phyloP scores from a whole-genome alignment of 2,329 filamentous ascomycete species.

The Aspergillus ustus region DNA sequence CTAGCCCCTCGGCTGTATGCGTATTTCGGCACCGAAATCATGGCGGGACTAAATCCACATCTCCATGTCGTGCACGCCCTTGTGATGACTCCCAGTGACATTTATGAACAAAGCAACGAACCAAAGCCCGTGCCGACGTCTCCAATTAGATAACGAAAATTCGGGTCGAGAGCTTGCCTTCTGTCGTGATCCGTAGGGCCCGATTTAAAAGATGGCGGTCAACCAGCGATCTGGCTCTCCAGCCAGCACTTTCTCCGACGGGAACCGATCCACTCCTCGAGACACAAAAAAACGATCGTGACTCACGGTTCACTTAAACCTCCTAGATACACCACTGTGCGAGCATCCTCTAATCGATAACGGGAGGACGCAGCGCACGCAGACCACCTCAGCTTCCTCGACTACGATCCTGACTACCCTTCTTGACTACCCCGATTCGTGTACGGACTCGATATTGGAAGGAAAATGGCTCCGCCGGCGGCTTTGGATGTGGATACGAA shows the following conservation, averaged over 20 bases:
- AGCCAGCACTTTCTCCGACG: conserved; percentile 13
- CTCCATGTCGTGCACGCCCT: conserved; percentile 29
- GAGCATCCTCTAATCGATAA: neutral
- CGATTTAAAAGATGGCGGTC: conserved; percentile 16
- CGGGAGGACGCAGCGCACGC: neutral
- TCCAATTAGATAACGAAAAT: conserved; percentile 32
- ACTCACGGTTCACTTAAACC: conserved; percentile 13
- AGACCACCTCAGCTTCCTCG: neutral
- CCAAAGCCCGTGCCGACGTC: conserved; percentile 9
- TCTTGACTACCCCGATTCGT: neutral
- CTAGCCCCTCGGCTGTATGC: neutral
- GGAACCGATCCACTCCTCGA: conserved; percentile 24
- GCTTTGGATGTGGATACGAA: conserved; percentile 22
- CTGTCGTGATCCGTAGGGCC: neutral
- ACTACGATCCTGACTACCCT: neutral
- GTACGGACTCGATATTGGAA: neutral
- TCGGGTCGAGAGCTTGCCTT: conserved; percentile 1
- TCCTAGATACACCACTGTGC: neutral
- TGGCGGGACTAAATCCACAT: neutral
- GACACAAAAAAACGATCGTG: conserved; percentile 20
- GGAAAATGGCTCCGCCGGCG: conserved; percentile 36
- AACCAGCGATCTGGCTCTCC: conserved; percentile 2
- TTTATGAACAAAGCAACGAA: conserved; percentile 7
- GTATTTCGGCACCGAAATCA: conserved; percentile 1
- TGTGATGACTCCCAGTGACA: conserved; percentile 26